Evolutionary conservation across 495 filamentous ascomycete genomes (phyloP).

Genomic region (Aspergillus bridgeri): DNA sequence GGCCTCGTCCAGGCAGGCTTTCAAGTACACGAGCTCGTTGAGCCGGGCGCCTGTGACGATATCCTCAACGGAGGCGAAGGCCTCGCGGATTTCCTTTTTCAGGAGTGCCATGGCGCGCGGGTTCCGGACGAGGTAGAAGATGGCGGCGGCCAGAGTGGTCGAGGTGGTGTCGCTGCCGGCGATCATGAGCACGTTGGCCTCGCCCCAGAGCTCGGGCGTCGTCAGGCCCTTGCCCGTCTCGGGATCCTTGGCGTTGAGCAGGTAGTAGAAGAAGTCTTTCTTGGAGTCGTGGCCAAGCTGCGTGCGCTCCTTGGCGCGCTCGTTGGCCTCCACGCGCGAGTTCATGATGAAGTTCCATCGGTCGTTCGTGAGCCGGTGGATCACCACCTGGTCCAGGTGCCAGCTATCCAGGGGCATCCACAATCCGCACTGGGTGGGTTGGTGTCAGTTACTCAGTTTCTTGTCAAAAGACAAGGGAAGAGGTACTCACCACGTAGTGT

Average conservation of each 20-base stretch:
- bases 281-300: conserved; percentile 52
- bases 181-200: conserved; percentile 61
- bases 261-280: conserved; percentile 61
- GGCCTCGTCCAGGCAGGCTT: conserved; percentile 62
- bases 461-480: neutral
- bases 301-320: conserved; percentile 49
- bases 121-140: conserved; percentile 62
- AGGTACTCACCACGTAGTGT: conserved; percentile 49
- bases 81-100: conserved; percentile 48
- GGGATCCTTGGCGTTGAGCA: conserved; percentile 56
- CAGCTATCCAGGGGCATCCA: conserved; percentile 54
- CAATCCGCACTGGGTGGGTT: conserved; percentile 49
- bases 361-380: conserved; percentile 52
- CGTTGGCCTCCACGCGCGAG: conserved; percentile 52
- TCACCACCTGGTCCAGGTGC: conserved; percentile 57
- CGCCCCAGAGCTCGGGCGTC: conserved; percentile 65
- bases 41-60: conserved; percentile 52
- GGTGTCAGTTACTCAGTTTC: neutral
- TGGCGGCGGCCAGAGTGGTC: conserved; percentile 52
- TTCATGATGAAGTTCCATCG: conserved; percentile 62
- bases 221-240: conserved; percentile 62
- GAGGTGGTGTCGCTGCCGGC: conserved; percentile 59
- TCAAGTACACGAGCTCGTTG: conserved; percentile 50
- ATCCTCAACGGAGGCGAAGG: conserved; percentile 51
- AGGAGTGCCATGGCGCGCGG: conserved; percentile 41